Base-by-base conservation (phyloP, 768 basidiomycete species). In the Macrolepiota fuliginosa region DNA sequence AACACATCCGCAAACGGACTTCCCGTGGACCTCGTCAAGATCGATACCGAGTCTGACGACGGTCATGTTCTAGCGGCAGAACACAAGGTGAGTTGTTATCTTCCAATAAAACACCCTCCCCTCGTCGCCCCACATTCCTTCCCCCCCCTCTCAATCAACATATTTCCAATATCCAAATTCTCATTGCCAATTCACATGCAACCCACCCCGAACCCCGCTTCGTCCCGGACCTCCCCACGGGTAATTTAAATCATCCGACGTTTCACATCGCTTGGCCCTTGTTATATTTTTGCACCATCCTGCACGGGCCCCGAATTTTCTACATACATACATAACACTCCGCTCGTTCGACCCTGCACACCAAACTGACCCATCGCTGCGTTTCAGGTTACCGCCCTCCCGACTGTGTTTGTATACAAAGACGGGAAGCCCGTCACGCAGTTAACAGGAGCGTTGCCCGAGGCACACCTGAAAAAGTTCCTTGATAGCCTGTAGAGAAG, bases 391-490 rank as follows among this genome's bases (percentile, higher is more conserved):
- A 74, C 78, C n/a, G 81, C 89, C 15, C 73, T 94, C n/a, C 91
- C 91, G 2, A 93, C 91, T 0, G 90, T 94, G 32, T 76, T 90
- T 61, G 91, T 90, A 3, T 92, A 92, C 76, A 82, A 78, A 60
- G 80, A 87, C 52, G 91, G 90, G 17, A 67, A 83, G 64, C 76
- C 73, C 1, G 76, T 87, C n/a, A 73, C 73, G 49, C 77, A 85
- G 51, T 93, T 94, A 67, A 76, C 85, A 1, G 91, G 88, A 50
- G 85, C 86, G 3, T 70, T 83, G 36, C 74, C 77, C 22, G 80
- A 83, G 64, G 62, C 64, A 29, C 76, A 72, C 0, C 72, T 88
- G 19, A 71, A 72, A 58, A 66, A 76, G 51, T 85, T 86, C 64
- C 66, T 89, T 51, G 73, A 77, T 19, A 47, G 24, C 47, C 47